Base-by-base conservation (phyloP, 2,329 filamentous ascomycete genomes). In the Dothidotthia symphoricarpi region DNA sequence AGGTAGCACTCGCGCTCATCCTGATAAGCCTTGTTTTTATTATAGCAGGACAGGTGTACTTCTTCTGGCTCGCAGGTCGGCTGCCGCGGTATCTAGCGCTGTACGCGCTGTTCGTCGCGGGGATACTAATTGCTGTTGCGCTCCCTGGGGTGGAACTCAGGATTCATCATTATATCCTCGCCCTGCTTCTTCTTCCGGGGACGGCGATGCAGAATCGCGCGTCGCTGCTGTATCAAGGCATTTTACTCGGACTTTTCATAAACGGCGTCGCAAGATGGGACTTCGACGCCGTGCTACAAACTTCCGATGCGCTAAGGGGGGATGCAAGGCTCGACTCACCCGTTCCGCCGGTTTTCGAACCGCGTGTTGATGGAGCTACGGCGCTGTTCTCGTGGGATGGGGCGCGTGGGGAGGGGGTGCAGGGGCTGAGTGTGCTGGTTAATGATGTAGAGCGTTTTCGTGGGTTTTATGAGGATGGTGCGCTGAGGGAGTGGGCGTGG, bases 21-120 rank as follows among this genome's bases (percentile, higher is more conserved):
- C 71, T 96, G 34, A 71, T 86, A 7, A 61, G 84, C 1, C 75
- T 97, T 7, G 64, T 82, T 29, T 63, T 71, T 37, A 82, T 95
- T 43, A 75, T 85, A 11, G 69, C 82, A 3, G 77, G 80, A 9
- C 93, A 98, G 66, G 76, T 88, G n/a, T 94, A 85, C 77, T 85
- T 79, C 61, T 90, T 97, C 67, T 86, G 87, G 34, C 78, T 87
- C 41, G 90, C 95, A 62, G 90, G 84, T 0, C 81, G 88, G 3
- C 77, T 97, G 52, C 75, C 84, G 27, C 78, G 76, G 28, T 91
- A 91, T 58, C 76, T 96, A 4, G 80, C 79, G 51, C 74, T 96
- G 10, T 96, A 96, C 63, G 77, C 73, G 10, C 68, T 86, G 2
- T 80, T 95, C 46, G 67, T 81, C 3, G 57, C 72, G 2, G 75